phyloP scores from a whole-genome alignment of 345 rosid genomes.

The Euphorbia pulcherrima region DNA sequence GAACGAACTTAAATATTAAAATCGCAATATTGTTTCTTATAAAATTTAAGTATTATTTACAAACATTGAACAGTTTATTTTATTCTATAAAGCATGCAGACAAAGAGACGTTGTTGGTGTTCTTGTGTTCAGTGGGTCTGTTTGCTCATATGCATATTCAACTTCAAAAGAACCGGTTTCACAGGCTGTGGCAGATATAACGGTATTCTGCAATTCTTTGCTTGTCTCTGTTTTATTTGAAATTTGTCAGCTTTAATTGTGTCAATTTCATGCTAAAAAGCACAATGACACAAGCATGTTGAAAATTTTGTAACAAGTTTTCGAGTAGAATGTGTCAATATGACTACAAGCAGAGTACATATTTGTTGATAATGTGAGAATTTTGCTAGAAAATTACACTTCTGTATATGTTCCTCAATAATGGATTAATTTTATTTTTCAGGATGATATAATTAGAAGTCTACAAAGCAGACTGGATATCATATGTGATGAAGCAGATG shows the following conservation, averaged over 20 bases:
- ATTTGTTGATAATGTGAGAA: neutral
- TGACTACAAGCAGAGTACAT: neutral
- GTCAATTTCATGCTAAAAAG: slow-evolving; percentile 4
- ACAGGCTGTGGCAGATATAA: slow-evolving; percentile 76
- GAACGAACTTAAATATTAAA: slow-evolving; percentile 8
- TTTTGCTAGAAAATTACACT: neutral
- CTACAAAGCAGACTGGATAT: slow-evolving; percentile 83
- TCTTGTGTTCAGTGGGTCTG: slow-evolving; percentile 55
- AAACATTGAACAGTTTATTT: slow-evolving; percentile 21
- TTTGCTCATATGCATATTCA: slow-evolving; percentile 65
- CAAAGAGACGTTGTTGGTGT: slow-evolving; percentile 57
- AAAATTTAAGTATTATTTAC: slow-evolving; percentile 13
- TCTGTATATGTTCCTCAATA: slow-evolving; percentile 3
- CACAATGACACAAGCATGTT: neutral
- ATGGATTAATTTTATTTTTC: slow-evolving; percentile 20
- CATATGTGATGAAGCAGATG: slow-evolving; percentile 74
- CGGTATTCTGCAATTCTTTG: slow-evolving; percentile 37
- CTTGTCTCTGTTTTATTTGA: slow-evolving; percentile 1
- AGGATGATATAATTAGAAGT: slow-evolving; percentile 83
- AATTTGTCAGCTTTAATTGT: slow-evolving; percentile 1
- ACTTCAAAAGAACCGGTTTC: slow-evolving; percentile 70
- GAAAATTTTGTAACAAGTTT: neutral
- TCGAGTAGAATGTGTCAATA: neutral
- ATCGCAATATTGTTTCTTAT: slow-evolving; percentile 6
- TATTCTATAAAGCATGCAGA: slow-evolving; percentile 53